Percentiles rank a stretch among this genome's conserved stretches.
Evolutionary conservation across 768 basidiomycete species (phyloP).

Genomic region (Suillus spraguei): DNA sequence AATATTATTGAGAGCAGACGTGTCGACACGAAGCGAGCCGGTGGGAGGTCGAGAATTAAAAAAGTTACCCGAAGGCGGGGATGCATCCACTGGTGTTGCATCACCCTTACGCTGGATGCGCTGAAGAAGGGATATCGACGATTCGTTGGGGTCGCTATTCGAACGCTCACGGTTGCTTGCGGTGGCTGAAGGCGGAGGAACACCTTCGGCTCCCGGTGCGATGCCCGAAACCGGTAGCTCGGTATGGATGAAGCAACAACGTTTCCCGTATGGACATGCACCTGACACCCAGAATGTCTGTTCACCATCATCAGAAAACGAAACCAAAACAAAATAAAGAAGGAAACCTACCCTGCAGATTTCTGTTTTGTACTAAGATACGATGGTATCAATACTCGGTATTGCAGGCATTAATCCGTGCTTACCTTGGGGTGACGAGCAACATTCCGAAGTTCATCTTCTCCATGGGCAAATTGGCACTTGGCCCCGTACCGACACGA

Average conservation of each 20-base stretch:
- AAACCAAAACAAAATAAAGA: not conserved
- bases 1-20: conserved; percentile 59
- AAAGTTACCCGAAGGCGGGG: conserved; percentile 42
- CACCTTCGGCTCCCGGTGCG: conserved; percentile 53
- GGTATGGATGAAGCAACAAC: conserved; percentile 94
- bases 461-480: conserved; percentile 93
- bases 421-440: conserved; percentile 85
- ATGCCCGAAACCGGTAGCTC: conserved; percentile 71
- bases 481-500: conserved; percentile 83
- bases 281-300: conserved; percentile 95
- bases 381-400: conserved; percentile 15
- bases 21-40: conserved; percentile 75
- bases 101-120: conserved; percentile 74
- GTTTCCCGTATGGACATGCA: conserved; percentile 89
- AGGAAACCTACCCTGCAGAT: conserved; percentile 74
- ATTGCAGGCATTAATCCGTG: conserved; percentile 5
- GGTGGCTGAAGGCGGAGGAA: conserved; percentile 51
- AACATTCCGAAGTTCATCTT: conserved; percentile 85
- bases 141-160: conserved; percentile 81
- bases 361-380: conserved; percentile 83
- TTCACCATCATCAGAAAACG: conserved; percentile 14
- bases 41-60: conserved; percentile 66
- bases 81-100: conserved; percentile 59
- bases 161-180: conserved; percentile 68
- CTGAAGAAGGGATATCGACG: conserved; percentile 70